Base-by-base conservation (phyloP, 2,329 filamentous ascomycete genomes). In the Coleophoma crateriformis region DNA sequence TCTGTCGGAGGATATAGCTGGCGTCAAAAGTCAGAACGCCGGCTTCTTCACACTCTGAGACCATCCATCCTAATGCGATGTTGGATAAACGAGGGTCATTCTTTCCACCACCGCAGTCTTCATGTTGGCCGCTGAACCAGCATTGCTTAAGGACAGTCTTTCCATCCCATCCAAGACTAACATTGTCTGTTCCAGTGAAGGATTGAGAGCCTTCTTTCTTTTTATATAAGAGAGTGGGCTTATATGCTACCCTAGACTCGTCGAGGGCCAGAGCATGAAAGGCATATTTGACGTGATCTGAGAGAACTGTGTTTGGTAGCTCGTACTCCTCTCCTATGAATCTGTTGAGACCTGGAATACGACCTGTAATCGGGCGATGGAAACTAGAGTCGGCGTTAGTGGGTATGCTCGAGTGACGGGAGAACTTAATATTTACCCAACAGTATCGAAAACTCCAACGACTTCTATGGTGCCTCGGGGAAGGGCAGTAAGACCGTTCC, bases 231-330 rank as follows among this genome's bases (percentile, higher is more conserved):
- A 69, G 40, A 4, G 67, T 60, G 13, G 67, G 66, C 3, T 46
- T 42, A 51, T 67, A 69, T 3, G 64, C 50, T 11, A 54, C 45
- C 22, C 72, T 65, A 19, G 67, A 66, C 54, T 75, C 72, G 54
- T 74, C 72, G n/a, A 74, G 64, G 4, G 71, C 70, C 7, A 75
- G 62, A 7, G 71, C 71, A 49, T 75, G 72, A 51, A 75, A 74
- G 1, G 72, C 72, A 52, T 72, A 60, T 49, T 71, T 62, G 13
- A 75, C 65, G 50, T 66, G 62, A 50, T 57, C 22, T 41, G 39
- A 22, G 15, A 19, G 39, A 13, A 64, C 60, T 4, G 69, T 71
- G 56, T 70, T 67, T 44, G 65, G 65, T 50, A 71, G 71, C 12
- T 39, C 47, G 34, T 59, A 51, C 62, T 64, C 65, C 42, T 59